These are phyloP conservation scores for Stagonosporopsis chrysanthemi DNA, from an alignment of 2,329 filamentous ascomycete genomes.

Conservation along the genomic window DNA sequence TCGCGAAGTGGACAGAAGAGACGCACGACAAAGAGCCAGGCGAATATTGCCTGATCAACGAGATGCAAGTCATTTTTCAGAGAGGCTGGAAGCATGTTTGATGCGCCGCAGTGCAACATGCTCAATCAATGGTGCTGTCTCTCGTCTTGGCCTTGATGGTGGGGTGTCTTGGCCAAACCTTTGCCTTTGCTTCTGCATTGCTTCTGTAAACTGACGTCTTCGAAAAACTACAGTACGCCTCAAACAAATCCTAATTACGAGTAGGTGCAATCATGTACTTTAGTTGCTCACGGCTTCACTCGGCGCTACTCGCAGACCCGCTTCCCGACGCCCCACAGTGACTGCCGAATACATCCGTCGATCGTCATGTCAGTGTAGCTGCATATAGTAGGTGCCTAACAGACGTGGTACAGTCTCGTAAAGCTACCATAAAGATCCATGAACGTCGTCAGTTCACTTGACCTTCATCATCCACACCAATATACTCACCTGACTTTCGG, in stretches of 20 bases:
- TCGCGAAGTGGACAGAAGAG: conserved; percentile 18
- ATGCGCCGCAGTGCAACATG: background rate
- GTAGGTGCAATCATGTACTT: background rate
- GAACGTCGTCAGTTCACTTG: background rate
- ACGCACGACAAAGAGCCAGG: conserved; percentile 34
- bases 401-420: conserved; percentile 3
- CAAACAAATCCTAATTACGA: background rate
- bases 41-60: conserved; percentile 46
- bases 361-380: conserved; percentile 9
- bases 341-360: conserved; percentile 7
- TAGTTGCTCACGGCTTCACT: background rate
- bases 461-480: background rate
- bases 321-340: conserved; percentile 3
- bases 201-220: background rate
- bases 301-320: conserved; percentile 6
- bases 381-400: conserved; percentile 9
- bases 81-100: conserved; percentile 50
- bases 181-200: background rate
- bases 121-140: background rate
- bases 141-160: background rate
- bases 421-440: background rate
- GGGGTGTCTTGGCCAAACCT: background rate
- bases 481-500: background rate
- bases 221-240: background rate
- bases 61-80: conserved; percentile 49